Evolutionary conservation across 2,329 filamentous ascomycete species (phyloP).

Genomic region (Intubia oerlemansii): DNA sequence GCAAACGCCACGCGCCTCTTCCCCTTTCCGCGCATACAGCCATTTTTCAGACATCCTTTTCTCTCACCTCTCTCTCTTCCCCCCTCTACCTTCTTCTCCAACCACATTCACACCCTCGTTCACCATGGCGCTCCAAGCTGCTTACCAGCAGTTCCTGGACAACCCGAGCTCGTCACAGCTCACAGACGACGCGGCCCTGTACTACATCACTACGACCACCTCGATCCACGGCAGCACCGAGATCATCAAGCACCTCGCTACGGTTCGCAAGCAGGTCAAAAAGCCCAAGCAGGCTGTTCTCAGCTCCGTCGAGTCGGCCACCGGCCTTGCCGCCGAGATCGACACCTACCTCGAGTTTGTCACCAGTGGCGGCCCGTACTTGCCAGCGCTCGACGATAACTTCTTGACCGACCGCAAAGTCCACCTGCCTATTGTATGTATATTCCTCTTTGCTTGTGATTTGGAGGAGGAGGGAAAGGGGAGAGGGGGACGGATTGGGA

Average conservation of each 20-base stretch:
- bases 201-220: conserved; percentile 81
- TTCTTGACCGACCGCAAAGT: conserved; percentile 70
- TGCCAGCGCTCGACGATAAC: conserved; percentile 83
- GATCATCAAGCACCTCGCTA: conserved; percentile 64
- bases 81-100: too few relatives aligned
- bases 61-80: too few relatives aligned
- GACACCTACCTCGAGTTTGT: conserved; percentile 70
- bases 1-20: too few relatives aligned
- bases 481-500: too few relatives aligned
- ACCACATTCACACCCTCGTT: too few relatives aligned
- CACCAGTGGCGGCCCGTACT: conserved; percentile 62
- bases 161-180: conserved; percentile 42
- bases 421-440: conserved; percentile 58
- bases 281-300: conserved; percentile 68
- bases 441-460: not conserved
- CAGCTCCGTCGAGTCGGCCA: conserved; percentile 47
- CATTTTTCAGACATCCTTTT: too few relatives aligned
- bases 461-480: not conserved
- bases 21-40: too few relatives aligned
- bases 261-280: conserved; percentile 51
- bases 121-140: conserved; percentile 25
- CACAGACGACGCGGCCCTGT: conserved; percentile 43
- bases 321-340: conserved; percentile 53
- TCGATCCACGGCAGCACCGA: conserved; percentile 47
- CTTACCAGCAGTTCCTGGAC: conserved; percentile 54